A percentile compares a stretch with the other conserved stretches of the same genome.
Conservation (phyloP, 2,329 filamentous ascomycete species). For the Claviceps sp. region DNA sequence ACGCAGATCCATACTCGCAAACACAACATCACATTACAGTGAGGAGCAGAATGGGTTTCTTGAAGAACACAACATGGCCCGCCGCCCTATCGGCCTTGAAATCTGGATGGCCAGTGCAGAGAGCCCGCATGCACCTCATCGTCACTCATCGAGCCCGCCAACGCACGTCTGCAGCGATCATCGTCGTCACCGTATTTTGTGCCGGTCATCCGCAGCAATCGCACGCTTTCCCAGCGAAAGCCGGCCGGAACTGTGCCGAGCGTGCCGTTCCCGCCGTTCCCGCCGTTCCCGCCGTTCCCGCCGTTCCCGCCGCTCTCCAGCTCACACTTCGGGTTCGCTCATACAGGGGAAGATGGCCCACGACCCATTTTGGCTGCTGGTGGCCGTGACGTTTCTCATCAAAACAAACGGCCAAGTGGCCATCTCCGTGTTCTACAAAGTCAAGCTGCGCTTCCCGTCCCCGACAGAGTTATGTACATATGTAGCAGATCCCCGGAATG, state of each 20-base stretch:
- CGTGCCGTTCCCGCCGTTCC: slow-evolving; percentile 59
- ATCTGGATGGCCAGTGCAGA: background rate
- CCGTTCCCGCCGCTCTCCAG: slow-evolving; percentile 56
- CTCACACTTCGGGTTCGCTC: slow-evolving; percentile 56
- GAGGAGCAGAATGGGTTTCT: background rate
- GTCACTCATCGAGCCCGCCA: background rate
- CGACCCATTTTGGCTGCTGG: slow-evolving; percentile 66
- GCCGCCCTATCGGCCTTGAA: background rate
- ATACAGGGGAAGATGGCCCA: slow-evolving; percentile 68
- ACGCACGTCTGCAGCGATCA: slow-evolving; percentile 10
- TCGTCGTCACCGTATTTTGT: slow-evolving; percentile 21
- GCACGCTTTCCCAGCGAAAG: slow-evolving; percentile 18
- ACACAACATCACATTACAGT: background rate
- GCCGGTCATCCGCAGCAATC: slow-evolving; percentile 6
- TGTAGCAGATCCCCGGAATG: slow-evolving; percentile 36
- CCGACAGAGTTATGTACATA: slow-evolving; percentile 50
- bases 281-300: slow-evolving; percentile 59
- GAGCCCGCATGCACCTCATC: background rate
- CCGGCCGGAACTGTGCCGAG: slow-evolving; percentile 35
- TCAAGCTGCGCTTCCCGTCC: slow-evolving; percentile 57
- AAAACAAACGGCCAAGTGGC: slow-evolving; percentile 62
- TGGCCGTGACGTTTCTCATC: slow-evolving; percentile 77
- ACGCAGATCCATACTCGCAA: background rate
- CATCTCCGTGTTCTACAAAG: slow-evolving; percentile 58
- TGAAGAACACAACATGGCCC: too few relatives aligned